Base-by-base conservation (phyloP, 2,329 filamentous ascomycete genomes). In the Neonectria coccinea region DNA sequence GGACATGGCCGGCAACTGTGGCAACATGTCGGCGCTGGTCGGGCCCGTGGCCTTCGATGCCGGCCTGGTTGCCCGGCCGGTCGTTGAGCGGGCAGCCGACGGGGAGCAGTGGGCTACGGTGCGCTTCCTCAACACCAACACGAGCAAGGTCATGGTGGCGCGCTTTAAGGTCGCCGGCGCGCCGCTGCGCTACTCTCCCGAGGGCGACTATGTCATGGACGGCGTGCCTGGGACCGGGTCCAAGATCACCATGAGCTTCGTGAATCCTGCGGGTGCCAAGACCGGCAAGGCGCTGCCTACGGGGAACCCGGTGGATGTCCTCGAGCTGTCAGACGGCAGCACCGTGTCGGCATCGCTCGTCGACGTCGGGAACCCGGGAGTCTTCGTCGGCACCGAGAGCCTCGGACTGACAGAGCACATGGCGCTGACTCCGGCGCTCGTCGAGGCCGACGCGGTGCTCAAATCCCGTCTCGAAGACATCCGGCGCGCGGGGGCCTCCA, bases 41-140 rank as follows among this genome's bases (percentile, higher is more conserved):
- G 91, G 90, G 0, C 90, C 91, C 0, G 70, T 72, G 47, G 73
- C 73, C 3, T 78, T 76, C 74, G 78, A 79, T 54, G 67, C 70
- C 64, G 76, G 75, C 11, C 57, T 79, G 59, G 56, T 77, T 6
- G 41, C 58, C 12, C 56, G 60, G 1, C 65, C 65, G 9, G 36
- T 45, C 7, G 60, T 68, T 11, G 64, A 75, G 52, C 31, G 33
- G 27, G 75, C 72, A 14, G 61, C 57, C 0, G 58, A 70, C 20
- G 76, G 75, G 3, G 73, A 76, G 20, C 73, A 72, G 10, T 75
- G 77, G 62, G 79, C 81, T 2, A 85, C 80, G 0, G 84, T 93
- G 12, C 81, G 85, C 59, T 87, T 93, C 41, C 83, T 85, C 71
- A 93, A 94, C 74, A 92, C 90, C 1, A 93, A 93, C 70, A 93